A percentile compares a stretch with the other conserved stretches of the same genome.
Evolutionary conservation across 768 basidiomycete species (phyloP).

Genomic region (Mrakia frigida): DNA sequence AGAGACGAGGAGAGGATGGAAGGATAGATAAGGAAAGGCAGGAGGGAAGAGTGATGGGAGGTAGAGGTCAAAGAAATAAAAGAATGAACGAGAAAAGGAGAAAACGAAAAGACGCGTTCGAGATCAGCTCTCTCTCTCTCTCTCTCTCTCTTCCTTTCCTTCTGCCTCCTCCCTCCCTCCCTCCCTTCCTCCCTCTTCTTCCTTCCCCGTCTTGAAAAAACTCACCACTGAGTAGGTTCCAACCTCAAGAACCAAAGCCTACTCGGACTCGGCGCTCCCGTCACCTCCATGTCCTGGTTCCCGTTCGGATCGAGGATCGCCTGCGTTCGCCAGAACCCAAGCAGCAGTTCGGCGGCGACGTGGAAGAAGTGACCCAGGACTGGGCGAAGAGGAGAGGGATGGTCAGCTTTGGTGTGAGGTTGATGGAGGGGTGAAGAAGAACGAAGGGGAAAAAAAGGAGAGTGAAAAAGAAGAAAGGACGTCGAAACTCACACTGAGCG

Average conservation of each 20-base stretch:
- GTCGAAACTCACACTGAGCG: not conserved
- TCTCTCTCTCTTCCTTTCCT: too few species aligned
- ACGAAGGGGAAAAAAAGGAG: too few species aligned
- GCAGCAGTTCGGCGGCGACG: not conserved
- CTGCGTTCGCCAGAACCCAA: not conserved
- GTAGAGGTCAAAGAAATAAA: too few species aligned
- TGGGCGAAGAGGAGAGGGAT: too few species aligned
- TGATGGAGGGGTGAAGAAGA: too few species aligned
- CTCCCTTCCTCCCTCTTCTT: not conserved
- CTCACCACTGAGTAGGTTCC: not conserved
- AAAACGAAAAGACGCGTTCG: not conserved
- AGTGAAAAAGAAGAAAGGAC: too few species aligned
- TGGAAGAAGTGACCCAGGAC: slow-evolving; percentile 2
- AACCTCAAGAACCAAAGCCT: not conserved
- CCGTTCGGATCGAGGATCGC: not conserved
- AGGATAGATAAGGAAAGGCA: not conserved
- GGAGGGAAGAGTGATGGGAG: not conserved
- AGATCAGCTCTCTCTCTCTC: not conserved
- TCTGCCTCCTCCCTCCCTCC: too few species aligned
- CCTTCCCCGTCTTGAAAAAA: not conserved
- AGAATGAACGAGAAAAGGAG: not conserved
- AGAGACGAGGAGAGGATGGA: not conserved
- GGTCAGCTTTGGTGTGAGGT: too few species aligned
- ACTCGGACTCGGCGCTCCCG: not conserved
- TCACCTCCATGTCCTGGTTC: not conserved